phyloP scores from a whole-genome alignment of 345 rosid genomes.

The Gynandropsis gynandra region DNA sequence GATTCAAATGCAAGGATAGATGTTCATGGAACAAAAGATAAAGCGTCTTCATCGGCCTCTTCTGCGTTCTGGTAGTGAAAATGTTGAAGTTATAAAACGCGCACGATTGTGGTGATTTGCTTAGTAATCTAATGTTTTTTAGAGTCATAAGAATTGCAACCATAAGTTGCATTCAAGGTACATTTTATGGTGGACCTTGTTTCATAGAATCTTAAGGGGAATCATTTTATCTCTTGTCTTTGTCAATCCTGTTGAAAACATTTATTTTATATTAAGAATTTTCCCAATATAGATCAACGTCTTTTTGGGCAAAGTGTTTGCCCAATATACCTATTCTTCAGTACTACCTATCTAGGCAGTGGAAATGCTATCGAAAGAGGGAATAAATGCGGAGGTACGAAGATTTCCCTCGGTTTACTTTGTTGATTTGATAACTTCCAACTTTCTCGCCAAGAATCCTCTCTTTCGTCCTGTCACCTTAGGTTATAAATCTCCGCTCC shows the following conservation, averaged over 20 bases:
- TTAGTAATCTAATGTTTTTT: background rate
- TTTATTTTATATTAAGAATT: background rate
- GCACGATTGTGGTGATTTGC: background rate
- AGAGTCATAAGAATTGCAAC: background rate
- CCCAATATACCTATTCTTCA: background rate
- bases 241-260: background rate
- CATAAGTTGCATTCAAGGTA: background rate
- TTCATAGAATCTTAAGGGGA: background rate
- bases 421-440: no score
- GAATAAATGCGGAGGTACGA: constrained; percentile 78
- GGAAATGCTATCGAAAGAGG: constrained; percentile 78
- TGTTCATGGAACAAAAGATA: constrained; percentile 3
- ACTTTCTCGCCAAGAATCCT: background rate
- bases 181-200: background rate
- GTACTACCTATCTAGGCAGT: constrained; percentile 47
- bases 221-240: background rate
- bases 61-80: background rate
- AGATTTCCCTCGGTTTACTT: background rate
- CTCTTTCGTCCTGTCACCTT: background rate
- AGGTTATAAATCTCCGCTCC: constrained; percentile 86
- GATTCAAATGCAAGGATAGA: background rate
- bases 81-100: background rate
- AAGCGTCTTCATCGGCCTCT: background rate
- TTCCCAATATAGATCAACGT: background rate
- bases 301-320: constrained; percentile 5